Base-by-base conservation (phyloP, 495 filamentous ascomycete genomes). In the Penicillium manginii region DNA sequence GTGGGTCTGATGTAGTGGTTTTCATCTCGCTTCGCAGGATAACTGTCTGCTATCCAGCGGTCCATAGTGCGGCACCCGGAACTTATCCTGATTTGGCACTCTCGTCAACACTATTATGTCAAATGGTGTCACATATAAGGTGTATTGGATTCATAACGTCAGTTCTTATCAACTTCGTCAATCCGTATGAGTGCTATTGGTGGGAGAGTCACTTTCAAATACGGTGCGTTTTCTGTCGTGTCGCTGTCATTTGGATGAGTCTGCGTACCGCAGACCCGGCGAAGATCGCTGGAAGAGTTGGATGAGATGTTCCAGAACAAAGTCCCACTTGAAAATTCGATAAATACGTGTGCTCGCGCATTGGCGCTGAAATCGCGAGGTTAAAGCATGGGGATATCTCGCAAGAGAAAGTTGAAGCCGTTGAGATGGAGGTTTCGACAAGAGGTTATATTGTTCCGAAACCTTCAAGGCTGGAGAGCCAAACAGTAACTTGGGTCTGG, bases 281-380 rank as follows among this genome's bases (percentile, higher is more conserved):
- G 22, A 17, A 12, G 49, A n/a, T 32, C 49, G 19, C 26, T 51
- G 19, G 49, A 51, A 33, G 49, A 51, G 12, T 26, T 51, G 19
- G 49, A 51, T 51, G 49, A 51, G 23, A 51, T 51, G 49, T 51
- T 26, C 12, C 49, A 51, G 22, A 21, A 22, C 18, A 31, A 21
- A 6, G 22, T 50, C 17, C 47, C 9, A 23, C 47, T 9, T 50
- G 47, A 21, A 23, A 50, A 6, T 32, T 50, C 8, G 18, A 50
- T n/a, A 23, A 50, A 18, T 50, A 23, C 21, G 21, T 26, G 15
- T 50, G 22, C 21, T 19, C 47, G 6, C 21, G 47, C 3, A 50
- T 50, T 39, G 35, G 35, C 4, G 35, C 35, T 39, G 35, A 39
- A 4, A 39, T 39, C 35, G 15, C 35, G 15, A 39, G 4, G 35